Evolutionary conservation across 2,329 filamentous ascomycete genomes (phyloP), one percentile per base, ranked within the genome.

Genomic region (Colletotrichum cordylinicola): DNA sequence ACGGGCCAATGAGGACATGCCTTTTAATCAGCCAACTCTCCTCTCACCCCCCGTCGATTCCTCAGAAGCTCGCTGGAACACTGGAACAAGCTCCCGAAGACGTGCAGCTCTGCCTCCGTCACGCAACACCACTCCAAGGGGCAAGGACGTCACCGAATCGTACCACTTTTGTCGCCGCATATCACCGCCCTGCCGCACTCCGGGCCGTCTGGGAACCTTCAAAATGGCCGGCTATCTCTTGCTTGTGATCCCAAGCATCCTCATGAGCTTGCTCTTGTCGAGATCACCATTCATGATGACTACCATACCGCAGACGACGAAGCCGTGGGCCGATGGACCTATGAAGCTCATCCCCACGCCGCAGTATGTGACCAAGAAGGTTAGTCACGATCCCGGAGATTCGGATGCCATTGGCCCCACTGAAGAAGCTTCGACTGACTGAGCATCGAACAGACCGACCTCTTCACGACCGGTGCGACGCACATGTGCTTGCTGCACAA

Each of bases 401-500:
- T 27, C 33, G 27, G 15, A 43, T 37, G 39, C 55, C 67, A 67
- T 68, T 31, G 37, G 43, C 64, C 43, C 21, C 35, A 27, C 55
- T 27, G 15, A 52, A 39, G 35, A 39, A 71, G 52, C 67, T 55
- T 35, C n/a, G 21, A 52, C 72, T 78, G 58, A 76, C 69, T 33
- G 73, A 71, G 62, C 64, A 21, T 21, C 39, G 33, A 58, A 27
- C 76, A 90, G 88, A 88, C 88, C 48, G 90, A 92, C 79, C 85
- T 91, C 78, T 92, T 92, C 82, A 91, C 89, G 2, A 87, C 86
- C 0, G 90, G 89, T 27, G 90, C 91, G 0, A 91, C 90, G 18
- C 89, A 93, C 82, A 93, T 92, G 91, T 86, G 88, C 4, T 82
- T 92, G 67, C 84, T 92, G 66, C 91, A 93, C 85, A 93, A 93